phyloP scores from a whole-genome alignment of 2,329 filamentous ascomycete species.

The Cladosporium sp. region DNA sequence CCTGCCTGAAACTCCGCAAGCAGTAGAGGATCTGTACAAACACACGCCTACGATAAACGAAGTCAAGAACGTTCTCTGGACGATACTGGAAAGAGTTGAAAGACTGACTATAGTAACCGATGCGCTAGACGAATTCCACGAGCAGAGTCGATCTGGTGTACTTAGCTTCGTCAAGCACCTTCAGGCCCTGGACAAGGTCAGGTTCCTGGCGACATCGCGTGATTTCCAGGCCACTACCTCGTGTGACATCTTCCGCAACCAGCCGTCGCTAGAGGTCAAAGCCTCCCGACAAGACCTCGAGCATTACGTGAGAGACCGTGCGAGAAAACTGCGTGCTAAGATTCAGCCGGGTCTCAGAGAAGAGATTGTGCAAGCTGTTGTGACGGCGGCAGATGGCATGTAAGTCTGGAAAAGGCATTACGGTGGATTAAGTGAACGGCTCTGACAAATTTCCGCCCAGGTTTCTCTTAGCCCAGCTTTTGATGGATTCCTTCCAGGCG shows the following conservation, averaged over 20 bases:
- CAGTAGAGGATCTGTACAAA: background rate
- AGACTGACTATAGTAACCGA: background rate
- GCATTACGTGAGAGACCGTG: background rate
- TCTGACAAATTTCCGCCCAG: background rate
- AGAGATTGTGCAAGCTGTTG: background rate
- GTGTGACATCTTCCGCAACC: background rate
- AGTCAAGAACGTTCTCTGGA: background rate
- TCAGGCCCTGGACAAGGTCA: background rate
- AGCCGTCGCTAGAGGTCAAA: background rate
- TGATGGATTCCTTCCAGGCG: slow-evolving; percentile 1
- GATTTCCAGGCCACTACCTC: background rate
- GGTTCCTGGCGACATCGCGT: background rate
- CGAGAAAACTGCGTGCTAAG: background rate
- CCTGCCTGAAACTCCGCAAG: background rate
- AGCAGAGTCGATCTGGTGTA: background rate
- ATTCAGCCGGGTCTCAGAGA: background rate
- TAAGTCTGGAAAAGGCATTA: background rate
- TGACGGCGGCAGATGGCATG: background rate
- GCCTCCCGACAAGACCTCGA: background rate
- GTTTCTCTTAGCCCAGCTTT: background rate
- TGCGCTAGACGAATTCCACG: background rate
- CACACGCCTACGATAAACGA: background rate
- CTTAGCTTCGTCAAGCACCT: background rate
- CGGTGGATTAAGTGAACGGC: background rate
- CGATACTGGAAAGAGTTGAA: background rate